Evolutionary conservation across 2,329 filamentous ascomycete genomes (phyloP), one percentile per base, ranked within the genome.

Genomic region (Stachybotrys elegans): DNA sequence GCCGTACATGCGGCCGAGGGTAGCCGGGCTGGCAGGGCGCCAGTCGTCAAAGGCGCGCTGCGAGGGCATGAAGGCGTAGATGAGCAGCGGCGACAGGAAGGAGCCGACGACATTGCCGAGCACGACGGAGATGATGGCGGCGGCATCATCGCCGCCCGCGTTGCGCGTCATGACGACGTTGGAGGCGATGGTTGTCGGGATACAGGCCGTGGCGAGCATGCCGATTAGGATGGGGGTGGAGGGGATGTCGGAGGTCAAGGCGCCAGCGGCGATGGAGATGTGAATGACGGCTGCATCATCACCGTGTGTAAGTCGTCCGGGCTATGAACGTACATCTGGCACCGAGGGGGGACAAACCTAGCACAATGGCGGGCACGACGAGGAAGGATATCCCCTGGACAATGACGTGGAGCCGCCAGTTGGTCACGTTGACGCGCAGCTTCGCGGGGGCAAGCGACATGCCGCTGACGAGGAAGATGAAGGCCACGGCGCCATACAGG

Each of bases 121-220:
- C 8, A 86, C 73, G 2, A 86, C 83, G 56, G 86, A 83, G 23
- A 87, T 82, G 47, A 84, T 71, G 40, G 78, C 78, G 0, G 80
- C 77, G 3, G 78, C 78, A 47, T 81, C 78, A 51, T 88, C 85
- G 5, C 84, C 84, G 29, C 83, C 79, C 0, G 84, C 79, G 31
- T 79, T 72, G 21, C 82, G 69, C 6, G 84, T 88, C 83, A 88
- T 87, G 32, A 88, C 81, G 7, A 86, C 81, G 58, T 88, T 88
- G 37, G 80, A 86, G 7, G 81, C 77, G 54, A 88, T 84, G 0
- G 84, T 88, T 0, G 84, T 88, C 2, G 84, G 83, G 5, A 86
- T 77, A 55, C 78, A 84, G n/a, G 79, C 75, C 2, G 81, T 72
- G 31, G 84, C 77, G 4, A 87, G 72, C 59, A 87, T 78, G 9